Base-by-base conservation (phyloP, 140 eudicot genomes). In the Erigeron philadelphicus region DNA sequence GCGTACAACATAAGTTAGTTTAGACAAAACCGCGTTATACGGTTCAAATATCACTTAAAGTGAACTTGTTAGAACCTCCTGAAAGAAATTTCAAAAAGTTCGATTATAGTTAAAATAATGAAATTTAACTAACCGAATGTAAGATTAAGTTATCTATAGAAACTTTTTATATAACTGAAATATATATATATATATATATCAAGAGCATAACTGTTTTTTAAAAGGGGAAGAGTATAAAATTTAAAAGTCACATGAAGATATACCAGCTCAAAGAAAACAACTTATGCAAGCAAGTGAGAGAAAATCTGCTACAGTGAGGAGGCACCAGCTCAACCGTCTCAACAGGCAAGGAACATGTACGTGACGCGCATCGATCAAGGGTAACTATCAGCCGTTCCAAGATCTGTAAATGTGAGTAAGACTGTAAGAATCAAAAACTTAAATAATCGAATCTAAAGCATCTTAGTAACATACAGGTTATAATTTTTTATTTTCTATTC, bases 351-450 rank as follows among this genome's bases (percentile, higher is more conserved):
- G 91, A 87, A 81, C 88, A 87, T 57, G 97, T 94, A 46, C 99
- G 95, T 16, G 99, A 94, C 67, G 99, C 99, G 82, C 99, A 94
- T 15, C 95, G 94, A 63, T 94, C 99, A 75, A 94, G 83, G 64
- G 97, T 94, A 61, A 75, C 75, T 76, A 94, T 80, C 58, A 94
- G 64, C 71, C 99, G 80, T 49, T 79, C 80, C 74, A 94, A 68
- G 63, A 89, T 87, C 99, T 94, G 97, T 47, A 54, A 15, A 71
- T 44, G 48, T 7, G 23, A 75, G 40, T 25, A 21, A 8, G 48
- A 65, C 42, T 23, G 42, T 38, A 61, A 55, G 42, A 58, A 67
- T 8, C 57, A 31, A 43, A 55, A 8, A 8, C 44, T 59, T 43
- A 18, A 64, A 25, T 5, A 43, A 72, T 70, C 65, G 47, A 63